phyloP scores from a whole-genome alignment of 441 rosid species.

The Manihot esculenta region DNA sequence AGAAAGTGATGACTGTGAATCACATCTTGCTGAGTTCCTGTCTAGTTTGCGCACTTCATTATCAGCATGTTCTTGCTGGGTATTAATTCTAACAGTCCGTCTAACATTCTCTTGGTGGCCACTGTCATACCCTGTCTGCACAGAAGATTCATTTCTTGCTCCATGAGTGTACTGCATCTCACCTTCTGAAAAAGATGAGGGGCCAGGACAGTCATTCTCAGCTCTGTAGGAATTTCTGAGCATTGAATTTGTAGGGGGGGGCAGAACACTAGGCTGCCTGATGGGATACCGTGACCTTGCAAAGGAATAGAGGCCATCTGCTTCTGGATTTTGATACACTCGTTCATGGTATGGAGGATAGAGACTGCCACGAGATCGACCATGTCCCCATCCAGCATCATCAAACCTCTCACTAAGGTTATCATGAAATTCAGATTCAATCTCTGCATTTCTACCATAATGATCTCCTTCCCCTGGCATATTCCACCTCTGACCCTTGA shows the following conservation, averaged over 20 bases:
- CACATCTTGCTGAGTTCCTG: slow-evolving; percentile 57
- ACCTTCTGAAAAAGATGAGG: slow-evolving; percentile 51
- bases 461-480: slow-evolving; percentile 65
- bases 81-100: slow-evolving; percentile 35
- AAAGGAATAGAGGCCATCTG: slow-evolving; percentile 65
- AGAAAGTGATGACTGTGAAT: slow-evolving; percentile 92
- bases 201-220: slow-evolving; percentile 52
- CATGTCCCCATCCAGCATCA: slow-evolving; percentile 73
- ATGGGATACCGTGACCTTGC: slow-evolving; percentile 77
- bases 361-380: slow-evolving; percentile 47
- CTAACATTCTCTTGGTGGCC: slow-evolving; percentile 48
- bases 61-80: slow-evolving; percentile 35
- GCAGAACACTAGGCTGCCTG: slow-evolving; percentile 93
- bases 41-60: slow-evolving; percentile 46
- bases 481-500: slow-evolving; percentile 70
- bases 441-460: slow-evolving; percentile 51
- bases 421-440: slow-evolving; percentile 72
- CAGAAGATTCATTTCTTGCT: slow-evolving; percentile 43
- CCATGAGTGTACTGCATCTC: slow-evolving; percentile 44
- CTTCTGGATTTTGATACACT: slow-evolving; percentile 58
- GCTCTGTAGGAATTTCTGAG: slow-evolving; percentile 56
- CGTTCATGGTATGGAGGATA: slow-evolving; percentile 59
- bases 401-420: slow-evolving; percentile 60
- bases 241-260: slow-evolving; percentile 69
- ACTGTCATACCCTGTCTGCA: slow-evolving; percentile 45